Evolutionary conservation across 1,139 yeast species (phyloP).

Genomic region (Magnusiomyces sp.): DNA sequence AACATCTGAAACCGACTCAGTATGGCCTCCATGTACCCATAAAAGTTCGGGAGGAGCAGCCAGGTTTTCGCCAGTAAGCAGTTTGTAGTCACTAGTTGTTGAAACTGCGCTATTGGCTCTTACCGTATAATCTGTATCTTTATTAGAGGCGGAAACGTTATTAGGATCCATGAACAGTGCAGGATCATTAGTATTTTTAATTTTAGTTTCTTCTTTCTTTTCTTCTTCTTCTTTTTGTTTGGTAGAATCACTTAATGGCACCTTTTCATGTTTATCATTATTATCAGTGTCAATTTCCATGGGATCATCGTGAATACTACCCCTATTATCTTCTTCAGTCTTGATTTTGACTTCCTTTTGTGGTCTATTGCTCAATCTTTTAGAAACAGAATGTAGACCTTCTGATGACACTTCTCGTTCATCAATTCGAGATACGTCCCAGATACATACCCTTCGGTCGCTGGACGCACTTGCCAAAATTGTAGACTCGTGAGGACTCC

Average conservation of each 20-base stretch:
- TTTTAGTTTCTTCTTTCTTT: neutral
- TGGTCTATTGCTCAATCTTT: too few species aligned
- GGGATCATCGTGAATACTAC: neutral
- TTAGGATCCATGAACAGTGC: neutral
- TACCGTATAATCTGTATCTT: neutral
- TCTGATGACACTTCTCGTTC: conserved; percentile 12
- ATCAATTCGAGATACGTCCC: conserved; percentile 45
- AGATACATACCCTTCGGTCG: conserved; percentile 65
- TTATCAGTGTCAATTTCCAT: too few species aligned
- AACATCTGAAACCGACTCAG: conserved; percentile 78
- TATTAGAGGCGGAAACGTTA: neutral
- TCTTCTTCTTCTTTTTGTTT: conserved; percentile 1
- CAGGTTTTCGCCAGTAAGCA: too few species aligned
- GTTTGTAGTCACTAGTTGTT: too few species aligned
- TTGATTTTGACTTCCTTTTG: too few species aligned
- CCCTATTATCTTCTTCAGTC: neutral
- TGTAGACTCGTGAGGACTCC: conserved; percentile 59
- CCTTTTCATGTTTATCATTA: too few species aligned
- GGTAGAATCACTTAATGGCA: neutral
- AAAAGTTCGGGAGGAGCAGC: conserved; percentile 34
- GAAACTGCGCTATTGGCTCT: too few species aligned
- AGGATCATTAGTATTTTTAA: neutral
- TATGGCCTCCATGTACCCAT: conserved; percentile 84
- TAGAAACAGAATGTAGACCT: too few species aligned
- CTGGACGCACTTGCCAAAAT: conserved; percentile 65